Evolutionary conservation across 2,329 filamentous ascomycete genomes (phyloP).

Genomic region (Colletotrichum navitas): DNA sequence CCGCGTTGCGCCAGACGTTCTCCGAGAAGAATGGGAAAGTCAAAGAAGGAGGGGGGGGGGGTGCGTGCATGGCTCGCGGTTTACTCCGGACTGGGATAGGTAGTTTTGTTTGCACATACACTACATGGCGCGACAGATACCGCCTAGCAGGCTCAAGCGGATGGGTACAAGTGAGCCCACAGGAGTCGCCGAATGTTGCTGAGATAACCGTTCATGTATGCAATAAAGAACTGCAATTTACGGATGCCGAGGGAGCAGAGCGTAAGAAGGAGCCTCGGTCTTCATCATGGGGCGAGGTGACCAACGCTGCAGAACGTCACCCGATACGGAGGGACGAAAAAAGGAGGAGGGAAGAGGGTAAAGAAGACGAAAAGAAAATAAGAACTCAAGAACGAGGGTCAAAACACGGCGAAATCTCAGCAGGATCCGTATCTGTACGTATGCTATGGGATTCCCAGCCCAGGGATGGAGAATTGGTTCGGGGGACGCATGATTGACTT

Average conservation of each 20-base stretch:
- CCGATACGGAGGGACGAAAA: background rate
- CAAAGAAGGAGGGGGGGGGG: constrained; percentile 6
- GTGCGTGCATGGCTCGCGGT: background rate
- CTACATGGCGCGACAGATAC: background rate
- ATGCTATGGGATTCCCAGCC: constrained; percentile 25
- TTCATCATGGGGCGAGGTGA: background rate
- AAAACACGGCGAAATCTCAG: background rate
- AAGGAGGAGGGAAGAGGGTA: background rate
- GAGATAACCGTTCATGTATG: background rate
- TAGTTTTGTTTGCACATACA: background rate
- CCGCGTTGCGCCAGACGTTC: constrained; percentile 1
- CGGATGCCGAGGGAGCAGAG: background rate
- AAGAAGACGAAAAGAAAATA: background rate
- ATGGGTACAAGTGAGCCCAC: background rate
- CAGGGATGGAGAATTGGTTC: constrained; percentile 22
- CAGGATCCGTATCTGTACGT: constrained; percentile 12
- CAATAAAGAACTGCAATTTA: background rate
- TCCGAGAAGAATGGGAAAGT: constrained; percentile 29
- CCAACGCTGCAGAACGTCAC: background rate
- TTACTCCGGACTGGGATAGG: background rate
- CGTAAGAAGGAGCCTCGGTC: background rate
- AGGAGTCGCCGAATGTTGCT: background rate
- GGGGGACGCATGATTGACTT: constrained; percentile 27
- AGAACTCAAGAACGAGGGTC: background rate
- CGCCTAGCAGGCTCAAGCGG: background rate